Conservation (phyloP, 805 yeast genomes). For the Sungouiella blattae region DNA sequence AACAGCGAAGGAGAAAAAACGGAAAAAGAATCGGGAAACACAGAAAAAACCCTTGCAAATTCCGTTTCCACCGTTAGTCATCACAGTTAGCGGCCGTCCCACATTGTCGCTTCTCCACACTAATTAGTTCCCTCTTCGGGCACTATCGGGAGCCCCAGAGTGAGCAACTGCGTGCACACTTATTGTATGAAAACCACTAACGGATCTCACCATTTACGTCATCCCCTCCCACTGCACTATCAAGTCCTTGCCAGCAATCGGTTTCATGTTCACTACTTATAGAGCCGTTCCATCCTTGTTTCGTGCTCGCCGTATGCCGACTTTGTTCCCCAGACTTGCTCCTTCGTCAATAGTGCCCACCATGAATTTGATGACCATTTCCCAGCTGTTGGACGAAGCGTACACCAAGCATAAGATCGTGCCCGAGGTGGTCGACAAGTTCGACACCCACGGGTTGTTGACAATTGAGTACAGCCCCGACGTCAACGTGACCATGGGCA, state of each 20-base stretch:
- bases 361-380: conserved; percentile 49
- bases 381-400: conserved; percentile 53
- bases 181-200: background rate
- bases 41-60: too few relatives aligned
- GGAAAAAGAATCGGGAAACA: too few relatives aligned
- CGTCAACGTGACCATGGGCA: conserved; percentile 76
- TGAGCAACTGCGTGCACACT: background rate
- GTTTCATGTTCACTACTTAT: conserved; percentile 12
- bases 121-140: too few relatives aligned
- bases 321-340: background rate
- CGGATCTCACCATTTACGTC: conserved; percentile 1
- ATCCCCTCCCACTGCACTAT: background rate
- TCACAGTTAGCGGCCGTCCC: too few relatives aligned
- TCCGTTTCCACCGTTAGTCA: too few relatives aligned
- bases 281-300: conserved; percentile 7
- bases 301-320: conserved; percentile 3
- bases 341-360: conserved; percentile 14
- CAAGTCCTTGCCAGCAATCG: too few relatives aligned
- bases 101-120: too few relatives aligned
- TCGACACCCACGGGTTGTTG: conserved; percentile 51
- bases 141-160: too few relatives aligned
- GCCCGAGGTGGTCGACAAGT: conserved; percentile 51
- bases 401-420: conserved; percentile 45
- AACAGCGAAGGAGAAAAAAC: too few relatives aligned
- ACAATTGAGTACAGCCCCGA: conserved; percentile 56